Evolutionary conservation across 306 rosid genomes (phyloP), one percentile per base, ranked within the genome.

Genomic region (Spatholobus suberectus): DNA sequence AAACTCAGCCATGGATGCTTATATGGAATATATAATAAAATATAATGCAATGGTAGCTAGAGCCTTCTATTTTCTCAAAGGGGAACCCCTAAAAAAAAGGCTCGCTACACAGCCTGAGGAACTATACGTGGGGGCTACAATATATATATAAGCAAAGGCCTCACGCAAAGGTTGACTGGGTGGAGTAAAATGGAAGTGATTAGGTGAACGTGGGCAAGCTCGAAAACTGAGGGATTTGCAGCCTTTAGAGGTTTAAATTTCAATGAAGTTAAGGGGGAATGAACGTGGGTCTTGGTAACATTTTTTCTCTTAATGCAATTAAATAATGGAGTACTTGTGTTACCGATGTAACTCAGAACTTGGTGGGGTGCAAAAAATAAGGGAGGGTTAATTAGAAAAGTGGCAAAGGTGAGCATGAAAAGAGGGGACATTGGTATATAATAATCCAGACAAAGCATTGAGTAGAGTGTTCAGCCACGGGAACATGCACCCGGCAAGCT

Each of bases 141-240:
- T 38, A 65, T 82, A 74, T 27, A 59, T 76, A 76, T 43, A 76
- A 71, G 82, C 44, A 57, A 81, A 26, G 40, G 10, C 71, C 54
- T 58, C 43, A 55, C 14, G 37, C 46, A 78, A 69, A 74, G 61
- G 82, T 80, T 89, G 90, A 84, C 88, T 86, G 61, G 62, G 54
- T 63, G 54, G 77, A 70, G 83, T 83, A 14, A 86, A 73, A 83
- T 20, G 52, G 34, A 86, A 90, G 72, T 41, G 73, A 68, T 68
- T 71, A 84, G 83, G 88, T 85, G 96, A 91, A 92, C 94, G 88
- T 89, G 94, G 94, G 87, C 83, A 85, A 91, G 96, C 90, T 91
- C 94, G 91, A 86, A 90, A 90, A 89, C 86, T 80, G 91, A 86
- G 97, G 92, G 96, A 92, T 92, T 81, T 87, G 94, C 92, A 89